Conservation (phyloP, 306 rosid genomes). For the Sophora flavescens region DNA sequence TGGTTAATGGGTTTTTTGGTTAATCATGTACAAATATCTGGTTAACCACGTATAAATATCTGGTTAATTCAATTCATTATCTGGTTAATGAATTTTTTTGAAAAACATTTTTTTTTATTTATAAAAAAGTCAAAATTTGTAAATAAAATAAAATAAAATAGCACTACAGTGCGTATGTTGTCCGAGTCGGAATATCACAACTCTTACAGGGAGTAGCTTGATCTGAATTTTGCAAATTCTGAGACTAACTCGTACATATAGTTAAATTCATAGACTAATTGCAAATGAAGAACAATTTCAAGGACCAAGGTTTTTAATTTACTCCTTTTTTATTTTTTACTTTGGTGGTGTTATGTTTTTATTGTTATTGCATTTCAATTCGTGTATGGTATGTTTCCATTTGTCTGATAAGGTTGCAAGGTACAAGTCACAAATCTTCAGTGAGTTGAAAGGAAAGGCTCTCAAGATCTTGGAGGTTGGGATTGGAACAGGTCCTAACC, state of each 20-base stretch:
- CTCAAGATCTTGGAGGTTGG: constrained; percentile 85
- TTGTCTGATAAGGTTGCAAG: constrained; percentile 68
- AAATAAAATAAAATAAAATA: too few relatives aligned
- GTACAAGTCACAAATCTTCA: constrained; percentile 71
- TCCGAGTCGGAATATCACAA: too few relatives aligned
- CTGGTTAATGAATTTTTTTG: too few relatives aligned
- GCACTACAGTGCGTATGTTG: too few relatives aligned
- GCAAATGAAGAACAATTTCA: neutral
- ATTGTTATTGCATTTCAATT: neutral
- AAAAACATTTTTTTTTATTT: too few relatives aligned
- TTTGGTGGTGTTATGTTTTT: neutral
- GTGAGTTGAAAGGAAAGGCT: constrained; percentile 72
- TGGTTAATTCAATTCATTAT: too few relatives aligned
- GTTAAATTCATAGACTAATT: neutral
- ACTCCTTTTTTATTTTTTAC: neutral
- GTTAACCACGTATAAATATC: too few relatives aligned
- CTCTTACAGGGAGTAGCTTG: neutral
- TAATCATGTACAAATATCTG: too few relatives aligned
- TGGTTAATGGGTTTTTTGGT: too few relatives aligned
- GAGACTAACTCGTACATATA: neutral
- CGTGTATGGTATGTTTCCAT: constrained; percentile 26
- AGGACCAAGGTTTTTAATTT: neutral
- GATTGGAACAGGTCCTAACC: constrained; percentile 87
- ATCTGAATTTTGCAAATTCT: neutral
- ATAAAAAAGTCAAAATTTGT: too few relatives aligned